Percentiles rank a stretch among this genome's conserved stretches.
Evolutionary conservation across 805 yeast genomes (phyloP).

Genomic region (Candida fluviatilis): DNA sequence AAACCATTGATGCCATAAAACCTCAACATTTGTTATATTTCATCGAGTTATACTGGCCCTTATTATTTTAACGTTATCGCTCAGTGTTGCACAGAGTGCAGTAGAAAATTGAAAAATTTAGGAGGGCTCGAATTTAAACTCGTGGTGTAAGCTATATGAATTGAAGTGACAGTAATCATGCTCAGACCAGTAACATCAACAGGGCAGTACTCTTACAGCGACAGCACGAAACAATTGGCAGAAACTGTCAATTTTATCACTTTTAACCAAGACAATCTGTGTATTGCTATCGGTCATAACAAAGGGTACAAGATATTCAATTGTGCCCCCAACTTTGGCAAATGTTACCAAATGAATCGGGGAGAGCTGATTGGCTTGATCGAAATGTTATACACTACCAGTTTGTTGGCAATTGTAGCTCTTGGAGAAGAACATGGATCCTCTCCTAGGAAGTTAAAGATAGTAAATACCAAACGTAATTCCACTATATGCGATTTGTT

Average conservation of each 20-base stretch:
- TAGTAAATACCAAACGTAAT: conserved; percentile 75
- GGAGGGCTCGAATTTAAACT: too few relatives aligned
- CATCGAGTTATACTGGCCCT: too few relatives aligned
- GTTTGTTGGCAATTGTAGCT: conserved; percentile 80
- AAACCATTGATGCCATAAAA: too few relatives aligned
- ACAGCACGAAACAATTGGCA: conserved; percentile 4
- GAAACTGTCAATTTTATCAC: conserved; percentile 37
- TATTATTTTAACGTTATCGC: neutral
- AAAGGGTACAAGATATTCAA: conserved; percentile 71
- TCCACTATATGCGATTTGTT: conserved; percentile 41
- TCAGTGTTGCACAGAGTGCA: neutral
- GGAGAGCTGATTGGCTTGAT: conserved; percentile 62
- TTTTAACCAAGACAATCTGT: conserved; percentile 86
- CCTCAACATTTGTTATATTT: too few relatives aligned
- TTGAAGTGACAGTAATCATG: neutral
- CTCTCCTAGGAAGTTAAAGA: conserved; percentile 77
- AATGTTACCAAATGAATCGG: conserved; percentile 28
- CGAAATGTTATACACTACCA: conserved; percentile 89
- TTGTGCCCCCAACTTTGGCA: conserved; percentile 50
- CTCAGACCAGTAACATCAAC: conserved; percentile 4
- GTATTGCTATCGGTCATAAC: conserved; percentile 71
- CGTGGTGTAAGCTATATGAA: neutral
- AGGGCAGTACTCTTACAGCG: conserved; percentile 2
- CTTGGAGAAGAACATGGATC: conserved; percentile 65
- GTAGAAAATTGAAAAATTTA: neutral